Percentiles rank a stretch among this genome's conserved stretches.
Conservation (phyloP, 192 early-diverging fungal species). For the Oehlia diaphana region DNA sequence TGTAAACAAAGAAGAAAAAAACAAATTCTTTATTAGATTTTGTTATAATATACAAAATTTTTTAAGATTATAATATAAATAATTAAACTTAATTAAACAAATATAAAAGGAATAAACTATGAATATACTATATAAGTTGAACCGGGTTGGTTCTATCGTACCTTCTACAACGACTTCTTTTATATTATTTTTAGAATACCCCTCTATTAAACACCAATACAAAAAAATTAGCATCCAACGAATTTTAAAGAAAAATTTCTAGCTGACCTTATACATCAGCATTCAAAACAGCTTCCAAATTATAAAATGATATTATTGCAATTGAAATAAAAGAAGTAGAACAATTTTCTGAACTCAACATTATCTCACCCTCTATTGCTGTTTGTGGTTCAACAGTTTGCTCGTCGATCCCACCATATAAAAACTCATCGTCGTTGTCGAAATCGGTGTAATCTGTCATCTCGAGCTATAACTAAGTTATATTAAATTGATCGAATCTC, state of each 20-base stretch:
- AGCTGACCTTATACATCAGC: too few relatives aligned
- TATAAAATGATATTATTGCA: not conserved
- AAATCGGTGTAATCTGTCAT: not conserved
- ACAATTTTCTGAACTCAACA: not conserved
- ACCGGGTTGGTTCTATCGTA: not conserved
- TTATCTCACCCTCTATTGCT: not conserved
- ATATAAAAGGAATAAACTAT: not conserved
- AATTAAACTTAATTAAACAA: not conserved
- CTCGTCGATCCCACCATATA: not conserved
- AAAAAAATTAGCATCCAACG: not conserved
- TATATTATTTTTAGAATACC: not conserved
- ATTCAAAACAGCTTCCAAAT: not conserved
- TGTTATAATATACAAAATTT: not conserved
- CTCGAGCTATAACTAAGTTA: too few relatives aligned
- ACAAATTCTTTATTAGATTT: not conserved
- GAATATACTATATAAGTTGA: not conserved
- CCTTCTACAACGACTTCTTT: not conserved
- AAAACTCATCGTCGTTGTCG: not conserved
- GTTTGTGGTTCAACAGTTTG: not conserved
- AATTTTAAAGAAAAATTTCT: not conserved
- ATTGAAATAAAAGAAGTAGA: not conserved
- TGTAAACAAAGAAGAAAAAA: not conserved
- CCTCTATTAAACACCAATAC: not conserved
- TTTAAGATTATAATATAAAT: not conserved
- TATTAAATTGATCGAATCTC: too few relatives aligned